These are phyloP conservation scores for Peronospora belbahrii DNA, from an alignment of 352 stramenopile species.

Conservation along the genomic window DNA sequence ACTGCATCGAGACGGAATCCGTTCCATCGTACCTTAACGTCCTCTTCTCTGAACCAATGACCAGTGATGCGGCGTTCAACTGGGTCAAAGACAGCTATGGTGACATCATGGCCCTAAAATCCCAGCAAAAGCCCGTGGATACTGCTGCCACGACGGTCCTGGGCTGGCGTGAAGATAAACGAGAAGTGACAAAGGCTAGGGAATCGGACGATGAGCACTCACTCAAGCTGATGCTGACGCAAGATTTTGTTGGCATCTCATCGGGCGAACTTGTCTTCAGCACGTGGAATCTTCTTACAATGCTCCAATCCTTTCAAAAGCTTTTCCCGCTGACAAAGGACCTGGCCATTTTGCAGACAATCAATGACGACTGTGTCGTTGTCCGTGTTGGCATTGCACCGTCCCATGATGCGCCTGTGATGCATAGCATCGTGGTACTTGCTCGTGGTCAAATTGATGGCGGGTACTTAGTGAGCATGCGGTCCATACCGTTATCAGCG, in stretches of 20 bases:
- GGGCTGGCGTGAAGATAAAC: constrained; percentile 32
- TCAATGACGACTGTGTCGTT: constrained; percentile 42
- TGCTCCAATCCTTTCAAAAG: constrained; percentile 22
- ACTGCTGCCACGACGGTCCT: constrained; percentile 7
- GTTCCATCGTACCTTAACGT: constrained; percentile 32
- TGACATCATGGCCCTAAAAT: constrained; percentile 33
- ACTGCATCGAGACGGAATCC: constrained; percentile 34
- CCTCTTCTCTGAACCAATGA: constrained; percentile 31
- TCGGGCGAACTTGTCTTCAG: constrained; percentile 36
- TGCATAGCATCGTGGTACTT: constrained; percentile 36
- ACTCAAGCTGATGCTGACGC: constrained; percentile 32
- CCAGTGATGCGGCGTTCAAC: constrained; percentile 31
- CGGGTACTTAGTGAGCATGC: constrained; percentile 35
- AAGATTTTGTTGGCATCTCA: constrained; percentile 23
- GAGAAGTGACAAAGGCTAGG: constrained; percentile 10
- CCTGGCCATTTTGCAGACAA: constrained; percentile 31
- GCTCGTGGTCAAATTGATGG: constrained; percentile 39
- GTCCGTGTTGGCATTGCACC: constrained; percentile 28
- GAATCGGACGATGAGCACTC: constrained; percentile 5
- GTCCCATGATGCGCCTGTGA: constrained; percentile 20
- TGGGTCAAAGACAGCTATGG: constrained; percentile 43
- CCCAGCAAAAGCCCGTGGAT: constrained; percentile 18
- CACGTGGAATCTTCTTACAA: constrained; percentile 33
- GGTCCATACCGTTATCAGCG: constrained; percentile 28
- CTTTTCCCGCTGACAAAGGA: constrained; percentile 36